phyloP scores from a whole-genome alignment of 1,284 basidiomycete species.

The Pyrrhoderma noxium region DNA sequence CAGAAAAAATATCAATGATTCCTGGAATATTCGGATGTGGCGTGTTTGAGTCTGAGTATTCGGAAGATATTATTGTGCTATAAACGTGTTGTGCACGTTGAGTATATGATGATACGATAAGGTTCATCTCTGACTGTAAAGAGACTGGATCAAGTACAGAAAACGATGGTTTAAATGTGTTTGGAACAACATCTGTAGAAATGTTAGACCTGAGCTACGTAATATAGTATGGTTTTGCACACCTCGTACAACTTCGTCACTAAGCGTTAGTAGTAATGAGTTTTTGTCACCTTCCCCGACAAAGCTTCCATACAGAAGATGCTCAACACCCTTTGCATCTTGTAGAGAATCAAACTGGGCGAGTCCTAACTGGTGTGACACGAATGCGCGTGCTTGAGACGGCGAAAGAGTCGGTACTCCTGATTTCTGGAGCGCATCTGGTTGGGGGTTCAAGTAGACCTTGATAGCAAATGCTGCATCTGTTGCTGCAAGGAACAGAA shows the following conservation, averaged over 20 bases:
- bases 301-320: conserved; percentile 34
- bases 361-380: conserved; percentile 63
- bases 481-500: conserved; percentile 14
- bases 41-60: conserved; percentile 9
- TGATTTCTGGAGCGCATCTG: conserved; percentile 18
- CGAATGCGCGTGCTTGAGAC: conserved; percentile 47
- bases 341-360: conserved; percentile 52
- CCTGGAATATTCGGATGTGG: conserved; percentile 24
- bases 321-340: conserved; percentile 27
- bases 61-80: conserved; percentile 37
- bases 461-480: conserved; percentile 24
- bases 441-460: conserved; percentile 40
- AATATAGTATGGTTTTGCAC: conserved; percentile 20
- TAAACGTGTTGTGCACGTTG: conserved; percentile 53
- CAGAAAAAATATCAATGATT: conserved; percentile 36
- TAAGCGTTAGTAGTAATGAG: conserved; percentile 48
- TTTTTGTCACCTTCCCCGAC: conserved; percentile 48
- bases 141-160: conserved; percentile 25
- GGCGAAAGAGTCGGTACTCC: conserved; percentile 31
- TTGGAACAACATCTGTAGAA: conserved; percentile 42
- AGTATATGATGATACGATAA: conserved; percentile 47
- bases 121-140: conserved; percentile 33
- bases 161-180: conserved; percentile 39
- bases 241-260: conserved; percentile 55
- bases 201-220: conserved; percentile 10